These are phyloP conservation scores for Ustilago lituana DNA, from an alignment of 1,284 basidiomycete genomes.

Conservation along the genomic window DNA sequence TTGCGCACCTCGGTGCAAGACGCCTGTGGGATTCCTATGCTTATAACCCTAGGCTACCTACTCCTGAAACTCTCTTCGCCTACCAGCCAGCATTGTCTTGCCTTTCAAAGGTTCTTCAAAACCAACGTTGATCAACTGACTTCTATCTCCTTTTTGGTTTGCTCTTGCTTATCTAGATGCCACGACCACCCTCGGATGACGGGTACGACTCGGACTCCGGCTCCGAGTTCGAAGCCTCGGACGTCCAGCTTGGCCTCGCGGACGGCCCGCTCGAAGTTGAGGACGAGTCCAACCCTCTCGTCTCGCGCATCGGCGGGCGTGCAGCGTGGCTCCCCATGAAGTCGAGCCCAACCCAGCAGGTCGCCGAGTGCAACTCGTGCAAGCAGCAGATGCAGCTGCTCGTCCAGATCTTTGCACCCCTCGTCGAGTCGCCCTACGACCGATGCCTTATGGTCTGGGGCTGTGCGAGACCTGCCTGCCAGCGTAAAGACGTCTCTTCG, in stretches of 20 bases:
- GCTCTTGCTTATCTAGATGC: conserved; percentile 29
- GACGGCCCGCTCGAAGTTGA: conserved; percentile 60
- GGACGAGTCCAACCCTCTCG: conserved; percentile 64
- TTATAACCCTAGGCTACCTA: conserved; percentile 63
- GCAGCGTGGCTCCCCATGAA: conserved; percentile 61
- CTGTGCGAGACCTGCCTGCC: conserved; percentile 58
- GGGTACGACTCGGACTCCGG: conserved; percentile 59
- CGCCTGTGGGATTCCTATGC: conserved; percentile 49
- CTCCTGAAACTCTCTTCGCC: conserved; percentile 38
- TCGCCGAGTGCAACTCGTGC: conserved; percentile 52
- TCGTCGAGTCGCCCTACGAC: conserved; percentile 63
- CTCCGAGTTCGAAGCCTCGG: conserved; percentile 50
- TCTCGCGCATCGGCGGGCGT: conserved; percentile 63
- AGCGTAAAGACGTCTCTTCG: conserved; percentile 55
- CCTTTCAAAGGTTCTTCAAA: too few relatives aligned
- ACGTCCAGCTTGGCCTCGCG: conserved; percentile 61
- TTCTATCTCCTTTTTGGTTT: not conserved
- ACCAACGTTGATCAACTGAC: conserved; percentile 6
- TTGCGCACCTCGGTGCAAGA: conserved; percentile 31
- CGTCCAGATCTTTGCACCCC: conserved; percentile 66
- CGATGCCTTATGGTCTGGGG: conserved; percentile 65
- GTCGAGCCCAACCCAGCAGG: conserved; percentile 34
- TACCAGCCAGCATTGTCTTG: not conserved
- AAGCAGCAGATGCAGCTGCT: conserved; percentile 63
- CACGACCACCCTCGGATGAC: conserved; percentile 47